phyloP scores from a whole-genome alignment of 345 rosid genomes.

The Leavenworthia alabamica region DNA sequence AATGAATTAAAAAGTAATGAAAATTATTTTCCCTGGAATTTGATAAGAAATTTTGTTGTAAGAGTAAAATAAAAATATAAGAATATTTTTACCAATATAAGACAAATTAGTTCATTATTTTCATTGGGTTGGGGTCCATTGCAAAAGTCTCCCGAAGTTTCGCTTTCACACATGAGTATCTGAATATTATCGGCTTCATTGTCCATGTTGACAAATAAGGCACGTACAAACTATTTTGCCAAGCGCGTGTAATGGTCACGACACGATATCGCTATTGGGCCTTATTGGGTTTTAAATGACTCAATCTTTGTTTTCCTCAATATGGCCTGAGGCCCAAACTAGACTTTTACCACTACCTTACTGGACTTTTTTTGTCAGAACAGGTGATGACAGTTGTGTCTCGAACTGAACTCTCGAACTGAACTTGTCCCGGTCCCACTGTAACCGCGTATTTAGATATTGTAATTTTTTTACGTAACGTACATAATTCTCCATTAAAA shows the following conservation, averaged over 20 bases:
- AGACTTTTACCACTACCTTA: background rate
- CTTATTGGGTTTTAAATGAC: slow-evolving; percentile 7
- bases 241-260: slow-evolving; percentile 13
- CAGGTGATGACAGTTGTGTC: background rate
- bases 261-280: background rate
- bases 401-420: background rate
- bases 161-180: slow-evolving; percentile 18
- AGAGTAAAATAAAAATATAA: background rate
- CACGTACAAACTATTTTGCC: background rate
- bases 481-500: background rate
- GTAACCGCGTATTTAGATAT: background rate
- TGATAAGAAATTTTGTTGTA: background rate
- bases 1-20: background rate
- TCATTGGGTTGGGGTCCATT: background rate
- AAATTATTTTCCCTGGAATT: background rate
- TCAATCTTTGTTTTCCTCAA: background rate
- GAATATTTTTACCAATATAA: background rate
- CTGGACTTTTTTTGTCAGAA: background rate
- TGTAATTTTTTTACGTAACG: slow-evolving; percentile 6
- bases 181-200: background rate
- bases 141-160: background rate
- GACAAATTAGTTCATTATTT: background rate
- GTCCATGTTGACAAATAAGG: slow-evolving; percentile 3
- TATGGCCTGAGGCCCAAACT: background rate
- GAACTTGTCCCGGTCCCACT: no score